A percentile compares a stretch with the other conserved stretches of the same genome.
Conservation (phyloP, 345 rosid species). For the Rhodamnia rubescens region DNA sequence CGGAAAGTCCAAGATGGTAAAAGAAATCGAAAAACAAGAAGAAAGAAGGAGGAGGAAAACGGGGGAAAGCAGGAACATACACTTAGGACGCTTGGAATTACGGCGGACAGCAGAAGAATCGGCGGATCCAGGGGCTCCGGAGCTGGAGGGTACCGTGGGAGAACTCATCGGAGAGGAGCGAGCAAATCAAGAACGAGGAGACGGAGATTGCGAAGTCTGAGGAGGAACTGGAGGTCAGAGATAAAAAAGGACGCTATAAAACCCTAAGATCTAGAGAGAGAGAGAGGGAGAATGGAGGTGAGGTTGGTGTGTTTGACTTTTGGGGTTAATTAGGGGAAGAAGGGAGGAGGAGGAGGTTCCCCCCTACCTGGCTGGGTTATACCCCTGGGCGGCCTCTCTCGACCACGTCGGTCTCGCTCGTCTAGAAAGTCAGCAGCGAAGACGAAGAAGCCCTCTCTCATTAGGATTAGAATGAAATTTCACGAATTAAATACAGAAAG, state of each 20-base stretch:
- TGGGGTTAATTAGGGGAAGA: neutral
- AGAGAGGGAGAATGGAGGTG: neutral
- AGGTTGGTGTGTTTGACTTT: neutral
- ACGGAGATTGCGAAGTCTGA: neutral
- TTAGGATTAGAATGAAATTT: no score
- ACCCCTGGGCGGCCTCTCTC: neutral
- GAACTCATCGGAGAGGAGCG: slow-evolving; percentile 26
- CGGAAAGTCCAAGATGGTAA: neutral
- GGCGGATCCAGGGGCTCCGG: slow-evolving; percentile 57
- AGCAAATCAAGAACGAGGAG: neutral
- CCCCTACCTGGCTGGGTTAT: neutral
- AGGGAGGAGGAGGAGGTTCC: neutral
- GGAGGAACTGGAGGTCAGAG: neutral
- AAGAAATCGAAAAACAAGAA: neutral
- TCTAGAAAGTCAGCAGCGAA: neutral
- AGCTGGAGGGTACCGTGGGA: slow-evolving; percentile 56
- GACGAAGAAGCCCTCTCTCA: neutral
- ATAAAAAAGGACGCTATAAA: neutral
- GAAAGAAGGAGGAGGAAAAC: no score
- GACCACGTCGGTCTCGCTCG: neutral
- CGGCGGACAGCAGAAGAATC: slow-evolving; percentile 66
- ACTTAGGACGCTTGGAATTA: slow-evolving; percentile 92
- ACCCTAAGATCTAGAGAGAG: neutral
- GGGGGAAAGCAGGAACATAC: slow-evolving; percentile 15
- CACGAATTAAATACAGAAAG: no score